Percentiles rank a stretch among this genome's conserved stretches.
phyloP scores from a whole-genome alignment of 2,329 filamentous ascomycete genomes.

The Thielaviopsis populi region DNA sequence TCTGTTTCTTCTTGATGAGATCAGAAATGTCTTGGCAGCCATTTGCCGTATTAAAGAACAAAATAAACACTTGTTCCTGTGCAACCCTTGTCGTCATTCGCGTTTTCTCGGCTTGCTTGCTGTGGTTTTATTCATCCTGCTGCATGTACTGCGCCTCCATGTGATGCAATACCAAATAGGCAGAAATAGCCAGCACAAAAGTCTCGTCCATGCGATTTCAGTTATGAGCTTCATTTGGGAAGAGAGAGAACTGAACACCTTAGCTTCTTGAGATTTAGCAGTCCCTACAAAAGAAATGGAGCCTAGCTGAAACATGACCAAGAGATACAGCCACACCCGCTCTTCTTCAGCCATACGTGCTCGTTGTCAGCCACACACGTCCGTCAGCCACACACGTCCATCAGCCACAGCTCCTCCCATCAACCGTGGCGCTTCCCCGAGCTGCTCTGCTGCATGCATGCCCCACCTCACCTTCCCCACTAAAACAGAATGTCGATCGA shows the following conservation, averaged over 20 bases:
- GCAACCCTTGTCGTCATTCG: background rate
- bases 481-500: background rate
- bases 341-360: too few species aligned
- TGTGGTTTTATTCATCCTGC: background rate
- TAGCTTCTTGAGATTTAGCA: background rate
- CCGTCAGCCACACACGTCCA: too few species aligned
- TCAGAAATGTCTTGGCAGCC: background rate
- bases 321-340: too few species aligned
- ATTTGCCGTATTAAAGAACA: background rate
- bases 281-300: background rate
- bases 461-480: background rate
- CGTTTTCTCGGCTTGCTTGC: background rate
- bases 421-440: background rate
- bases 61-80: background rate
- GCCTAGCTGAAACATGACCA: background rate
- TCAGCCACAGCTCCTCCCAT: background rate
- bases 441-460: too few species aligned
- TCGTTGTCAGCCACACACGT: too few species aligned
- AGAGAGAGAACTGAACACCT: background rate
- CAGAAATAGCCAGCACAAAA: background rate
- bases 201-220: too few species aligned
- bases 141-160: constrained; percentile 6
- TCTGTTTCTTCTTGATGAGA: background rate
- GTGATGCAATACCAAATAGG: background rate
- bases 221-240: background rate